Percentiles rank a stretch among this genome's conserved stretches.
Conservation (phyloP, 768 basidiomycete species). For the Calocybe cyanea region DNA sequence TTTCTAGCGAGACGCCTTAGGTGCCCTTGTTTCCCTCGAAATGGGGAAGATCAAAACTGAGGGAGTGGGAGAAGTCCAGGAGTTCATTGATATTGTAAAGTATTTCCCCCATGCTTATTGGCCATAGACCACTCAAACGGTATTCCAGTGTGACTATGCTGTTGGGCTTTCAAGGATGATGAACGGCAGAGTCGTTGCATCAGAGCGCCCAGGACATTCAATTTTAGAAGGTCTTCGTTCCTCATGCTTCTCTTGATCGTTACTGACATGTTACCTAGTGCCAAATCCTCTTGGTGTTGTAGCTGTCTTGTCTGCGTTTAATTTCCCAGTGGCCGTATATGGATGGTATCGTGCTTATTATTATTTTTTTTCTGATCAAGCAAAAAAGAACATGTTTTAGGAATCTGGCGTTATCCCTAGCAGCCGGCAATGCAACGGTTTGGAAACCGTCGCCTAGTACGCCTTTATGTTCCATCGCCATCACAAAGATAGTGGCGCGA, state of each 20-base stretch:
- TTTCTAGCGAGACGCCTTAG: conserved; percentile 67
- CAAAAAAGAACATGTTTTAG: conserved; percentile 32
- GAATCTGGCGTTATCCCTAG: conserved; percentile 87
- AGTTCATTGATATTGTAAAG: conserved; percentile 90
- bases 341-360: conserved; percentile 59
- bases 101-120: conserved; percentile 2
- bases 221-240: conserved; percentile 73
- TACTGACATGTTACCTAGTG: conserved; percentile 44
- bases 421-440: conserved; percentile 87
- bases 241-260: conserved; percentile 10
- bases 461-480: conserved; percentile 85
- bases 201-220: conserved; percentile 86
- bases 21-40: conserved; percentile 80
- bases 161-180: conserved; percentile 91
- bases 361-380: background rate
- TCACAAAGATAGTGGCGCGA: conserved; percentile 76
- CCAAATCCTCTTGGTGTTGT: conserved; percentile 82
- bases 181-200: conserved; percentile 84
- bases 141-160: conserved; percentile 83
- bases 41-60: conserved; percentile 93
- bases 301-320: conserved; percentile 86
- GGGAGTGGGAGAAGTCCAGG: conserved; percentile 91
- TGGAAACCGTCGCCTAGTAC: conserved; percentile 96
- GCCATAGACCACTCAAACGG: conserved; percentile 8
- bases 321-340: conserved; percentile 93